Base-by-base conservation (phyloP, 352 stramenopile species). In the Phytophthora cajani region DNA sequence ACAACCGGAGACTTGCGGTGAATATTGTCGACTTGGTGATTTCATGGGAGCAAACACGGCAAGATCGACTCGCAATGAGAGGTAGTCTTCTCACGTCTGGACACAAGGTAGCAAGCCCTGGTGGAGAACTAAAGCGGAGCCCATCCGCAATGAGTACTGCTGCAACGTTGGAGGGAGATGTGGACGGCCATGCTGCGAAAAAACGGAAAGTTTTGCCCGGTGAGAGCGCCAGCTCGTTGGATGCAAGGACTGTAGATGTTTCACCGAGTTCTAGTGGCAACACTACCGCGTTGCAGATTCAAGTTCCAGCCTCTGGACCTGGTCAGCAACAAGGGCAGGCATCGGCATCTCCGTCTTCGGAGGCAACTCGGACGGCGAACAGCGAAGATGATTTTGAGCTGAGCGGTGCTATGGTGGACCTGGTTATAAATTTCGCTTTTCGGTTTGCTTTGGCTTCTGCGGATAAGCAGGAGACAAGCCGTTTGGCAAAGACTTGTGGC, bases 21-120 rank as follows among this genome's bases (percentile, higher is more conserved):
- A 93, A 93, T 53, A 90, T 99, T 56, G 93, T 98, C 6, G 97
- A 99, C 71, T 75, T 99, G 23, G 90, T 99, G 19, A 91, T 99
- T 62, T 85, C 90, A 23, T 99, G 98, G 98, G 89, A 99, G 63
- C 82, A 93, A 60, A 94, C 90, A 27, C 82, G 91, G 11, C 86
- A 92, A 67, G 84, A 93, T 50, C 82, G 90, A 16, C 52, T 97
- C 10, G 58, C 70, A 8, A 62, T 77, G n/a, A 68, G 68, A 46
- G 51, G 64, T 23, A 46, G 59, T 56, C 55, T 51, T 63, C 62
- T 16, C 5, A 14, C 21, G 6, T 33, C 36, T 44, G 53, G 58
- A 11, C 33, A 58, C 21, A 71, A 78, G 27, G 25, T 53, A 14
- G 50, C 38, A 56, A 77, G 44, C 33, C 56, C 71, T 23, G 62